Base-by-base conservation (phyloP, 768 basidiomycete genomes). In the Termitomyces sp. region DNA sequence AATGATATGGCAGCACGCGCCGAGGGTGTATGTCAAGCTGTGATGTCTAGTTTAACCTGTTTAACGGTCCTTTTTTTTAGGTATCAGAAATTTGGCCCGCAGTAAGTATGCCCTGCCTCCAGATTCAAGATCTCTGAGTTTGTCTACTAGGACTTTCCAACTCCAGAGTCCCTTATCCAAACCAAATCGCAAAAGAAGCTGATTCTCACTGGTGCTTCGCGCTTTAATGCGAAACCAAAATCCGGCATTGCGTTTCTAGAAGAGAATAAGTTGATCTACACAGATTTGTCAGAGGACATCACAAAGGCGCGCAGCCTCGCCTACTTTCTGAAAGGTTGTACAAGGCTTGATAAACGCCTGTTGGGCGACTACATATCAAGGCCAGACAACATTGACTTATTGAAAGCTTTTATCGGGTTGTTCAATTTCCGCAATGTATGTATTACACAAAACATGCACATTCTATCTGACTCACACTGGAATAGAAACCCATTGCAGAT, bases 151-250 rank as follows among this genome's bases (percentile, higher is more conserved):
- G 69, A 75, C 18, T 85, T 79, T 59, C 79, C 81, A 12, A 66
- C 78, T 2, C 76, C 85, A 0, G 82, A 85, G 16, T 77, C 78
- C 20, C 79, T 90, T 37, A 78, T 82, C 53, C 77, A 80, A 60
- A 80, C 74, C 37, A 96, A 99, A 69, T 88, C 90, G 0, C 84
- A 84, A 67, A 99, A 99, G 72, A 88, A 90, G 53, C 75, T 94
- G 6, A 85, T 97, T 31, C 73, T 95, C 49, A 80, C 87, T 0
- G 96, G 93, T 4, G 91, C 92, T 5, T 74, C 85, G 1, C 84
- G 86, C 37, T 99, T 98, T 76, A 99, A 99, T 66, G 72, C 81
- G 14, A 98, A 98, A 72, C 95, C 97, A 1, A 98, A 96, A 72
- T 77, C 80, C 36, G 97, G 94, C 0, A 71, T 98, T 27, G 81